Evolutionary conservation across 768 basidiomycete species (phyloP).

Genomic region (Strobilomyces dryophilus): DNA sequence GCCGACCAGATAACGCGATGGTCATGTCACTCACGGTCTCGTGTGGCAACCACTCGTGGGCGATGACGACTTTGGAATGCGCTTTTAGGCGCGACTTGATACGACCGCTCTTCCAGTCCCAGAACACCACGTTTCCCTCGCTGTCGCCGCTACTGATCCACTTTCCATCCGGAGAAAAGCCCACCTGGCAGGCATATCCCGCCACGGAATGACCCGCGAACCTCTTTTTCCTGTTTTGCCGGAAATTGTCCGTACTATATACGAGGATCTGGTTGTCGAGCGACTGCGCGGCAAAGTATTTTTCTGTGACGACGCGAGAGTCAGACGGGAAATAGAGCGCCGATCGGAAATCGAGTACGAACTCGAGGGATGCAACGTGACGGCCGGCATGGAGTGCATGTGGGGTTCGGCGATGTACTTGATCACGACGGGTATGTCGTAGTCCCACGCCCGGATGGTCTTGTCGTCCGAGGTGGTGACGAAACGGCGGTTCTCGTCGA

Average conservation of each 20-base stretch:
- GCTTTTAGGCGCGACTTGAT: conserved; percentile 88
- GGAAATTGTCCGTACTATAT: conserved; percentile 97
- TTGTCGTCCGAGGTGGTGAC: conserved; percentile 99
- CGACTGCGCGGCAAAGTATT: conserved; percentile 97
- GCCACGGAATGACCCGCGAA: conserved; percentile 97
- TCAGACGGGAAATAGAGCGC: conserved; percentile 9
- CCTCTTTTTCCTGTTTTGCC: conserved; percentile 97
- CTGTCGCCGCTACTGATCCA: conserved; percentile 98
- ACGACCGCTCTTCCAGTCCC: conserved; percentile 99
- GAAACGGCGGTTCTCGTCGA: conserved; percentile 96
- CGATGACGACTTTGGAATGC: conserved; percentile 95
- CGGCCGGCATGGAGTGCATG: conserved; percentile 99
- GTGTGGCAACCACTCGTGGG: conserved; percentile 97
- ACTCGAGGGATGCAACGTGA: conserved; percentile 94
- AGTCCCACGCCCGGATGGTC: conserved; percentile 99
- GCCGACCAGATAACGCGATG: not conserved
- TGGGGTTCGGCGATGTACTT: conserved; percentile 99
- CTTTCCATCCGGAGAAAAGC: conserved; percentile 97
- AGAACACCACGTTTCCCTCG: conserved; percentile 92
- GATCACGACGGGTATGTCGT: conserved; percentile 98
- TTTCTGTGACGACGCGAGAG: conserved; percentile 46
- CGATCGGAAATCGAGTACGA: conserved; percentile 33
- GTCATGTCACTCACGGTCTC: conserved; percentile 68
- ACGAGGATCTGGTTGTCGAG: conserved; percentile 98
- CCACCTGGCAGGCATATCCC: conserved; percentile 95